phyloP scores from a whole-genome alignment of 2,329 filamentous ascomycete genomes.

The Colletotrichum navitas region DNA sequence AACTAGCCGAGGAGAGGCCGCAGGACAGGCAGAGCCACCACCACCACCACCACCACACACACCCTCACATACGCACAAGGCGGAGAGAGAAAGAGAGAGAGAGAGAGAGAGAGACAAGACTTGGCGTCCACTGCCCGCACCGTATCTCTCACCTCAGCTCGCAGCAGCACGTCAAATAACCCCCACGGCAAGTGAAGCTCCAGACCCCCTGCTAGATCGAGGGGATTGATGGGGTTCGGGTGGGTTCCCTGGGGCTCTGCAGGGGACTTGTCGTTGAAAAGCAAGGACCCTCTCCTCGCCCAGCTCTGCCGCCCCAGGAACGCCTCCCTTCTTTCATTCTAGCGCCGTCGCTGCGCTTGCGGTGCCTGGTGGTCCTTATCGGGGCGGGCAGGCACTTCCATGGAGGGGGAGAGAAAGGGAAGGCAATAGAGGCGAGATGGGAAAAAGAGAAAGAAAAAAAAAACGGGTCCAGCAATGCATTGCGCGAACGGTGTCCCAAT shows the following conservation, averaged over 20 bases:
- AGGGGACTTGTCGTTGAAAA: constrained; percentile 30
- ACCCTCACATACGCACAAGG: background rate
- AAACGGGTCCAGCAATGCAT: constrained; percentile 25
- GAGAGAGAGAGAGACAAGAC: background rate
- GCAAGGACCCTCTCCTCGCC: constrained; percentile 31
- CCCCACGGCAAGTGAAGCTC: constrained; percentile 41
- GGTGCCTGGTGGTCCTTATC: constrained; percentile 21
- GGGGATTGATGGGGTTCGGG: constrained; percentile 41
- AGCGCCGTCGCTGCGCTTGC: constrained; percentile 8
- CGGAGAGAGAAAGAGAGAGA: too few species aligned
- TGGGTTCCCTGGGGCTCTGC: constrained; percentile 42
- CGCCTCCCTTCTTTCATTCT: constrained; percentile 28
- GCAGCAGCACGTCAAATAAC: constrained; percentile 32
- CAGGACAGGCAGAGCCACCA: too few species aligned
- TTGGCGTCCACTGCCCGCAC: constrained; percentile 18
- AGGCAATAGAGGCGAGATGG: background rate
- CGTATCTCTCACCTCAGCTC: constrained; percentile 24
- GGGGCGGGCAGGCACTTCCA: constrained; percentile 37
- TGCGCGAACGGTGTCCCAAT: constrained; percentile 35
- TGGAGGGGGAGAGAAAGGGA: background rate
- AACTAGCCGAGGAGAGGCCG: background rate
- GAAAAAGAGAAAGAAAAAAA: background rate
- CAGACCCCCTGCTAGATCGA: constrained; percentile 37
- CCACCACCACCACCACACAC: constrained; percentile 6
- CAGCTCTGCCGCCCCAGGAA: constrained; percentile 28